A percentile compares a stretch with the other conserved stretches of the same genome.
These are phyloP conservation scores for Geranomyces variabilis DNA, from an alignment of 192 early-diverging fungal species.

Conservation along the genomic window DNA sequence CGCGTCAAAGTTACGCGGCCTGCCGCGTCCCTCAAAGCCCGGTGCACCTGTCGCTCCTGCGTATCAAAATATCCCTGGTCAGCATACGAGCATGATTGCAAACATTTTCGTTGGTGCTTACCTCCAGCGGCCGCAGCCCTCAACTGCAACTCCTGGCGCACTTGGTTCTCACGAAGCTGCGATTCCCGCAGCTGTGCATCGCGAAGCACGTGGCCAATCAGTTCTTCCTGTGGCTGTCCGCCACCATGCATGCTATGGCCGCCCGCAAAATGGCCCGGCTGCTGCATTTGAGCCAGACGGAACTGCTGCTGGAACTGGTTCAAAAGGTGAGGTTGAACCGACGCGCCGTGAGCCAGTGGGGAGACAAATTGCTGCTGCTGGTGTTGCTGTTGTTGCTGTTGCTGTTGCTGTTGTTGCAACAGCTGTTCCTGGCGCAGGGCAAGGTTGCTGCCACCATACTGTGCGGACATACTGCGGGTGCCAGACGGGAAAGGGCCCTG, in stretches of 20 bases:
- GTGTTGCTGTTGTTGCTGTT: slow-evolving; percentile 22
- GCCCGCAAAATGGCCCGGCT: slow-evolving; percentile 31
- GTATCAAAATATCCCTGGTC: slow-evolving; percentile 38
- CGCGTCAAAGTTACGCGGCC: slow-evolving; percentile 4
- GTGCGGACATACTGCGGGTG: slow-evolving; percentile 1
- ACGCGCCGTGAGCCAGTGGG: slow-evolving; percentile 20
- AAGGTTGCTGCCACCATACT: not conserved
- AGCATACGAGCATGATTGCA: too few relatives aligned
- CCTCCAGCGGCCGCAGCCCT: slow-evolving; percentile 20
- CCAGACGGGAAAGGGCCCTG: slow-evolving; percentile 16
- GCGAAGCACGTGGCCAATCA: slow-evolving; percentile 39
- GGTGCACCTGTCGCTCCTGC: slow-evolving; percentile 8
- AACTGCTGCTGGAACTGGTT: slow-evolving; percentile 39
- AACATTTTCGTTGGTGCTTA: not conserved
- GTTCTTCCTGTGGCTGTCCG: slow-evolving; percentile 44
- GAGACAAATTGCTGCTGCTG: slow-evolving; percentile 47
- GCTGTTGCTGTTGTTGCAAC: slow-evolving; percentile 30
- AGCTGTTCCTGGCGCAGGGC: slow-evolving; percentile 14
- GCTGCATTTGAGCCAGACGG: slow-evolving; percentile 41
- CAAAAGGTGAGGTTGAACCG: slow-evolving; percentile 26
- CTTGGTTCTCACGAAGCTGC: slow-evolving; percentile 41
- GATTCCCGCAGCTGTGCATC: slow-evolving; percentile 49
- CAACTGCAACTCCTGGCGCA: slow-evolving; percentile 36
- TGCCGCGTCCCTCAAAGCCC: slow-evolving; percentile 34
- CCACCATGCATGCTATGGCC: slow-evolving; percentile 6